phyloP scores from a whole-genome alignment of 768 basidiomycete genomes.

The Imleria badia region DNA sequence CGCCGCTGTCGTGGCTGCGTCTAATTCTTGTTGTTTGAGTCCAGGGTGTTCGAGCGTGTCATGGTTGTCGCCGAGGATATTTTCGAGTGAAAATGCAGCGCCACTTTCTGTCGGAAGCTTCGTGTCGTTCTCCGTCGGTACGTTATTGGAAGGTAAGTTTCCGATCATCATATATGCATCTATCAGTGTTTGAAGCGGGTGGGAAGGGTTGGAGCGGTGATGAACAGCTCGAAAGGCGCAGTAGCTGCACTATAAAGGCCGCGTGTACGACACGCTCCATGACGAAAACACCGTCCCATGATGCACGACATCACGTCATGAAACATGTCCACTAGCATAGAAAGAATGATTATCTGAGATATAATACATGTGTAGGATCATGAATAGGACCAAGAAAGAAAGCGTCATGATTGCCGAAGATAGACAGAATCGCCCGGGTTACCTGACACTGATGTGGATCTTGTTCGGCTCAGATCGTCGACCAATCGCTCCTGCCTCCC shows the following conservation, averaged over 20 bases:
- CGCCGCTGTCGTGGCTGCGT: conserved; percentile 36
- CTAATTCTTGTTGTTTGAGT: conserved; percentile 32
- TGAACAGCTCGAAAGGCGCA: conserved; percentile 8
- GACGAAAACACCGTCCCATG: background rate
- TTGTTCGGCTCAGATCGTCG: conserved; percentile 40
- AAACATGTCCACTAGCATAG: background rate
- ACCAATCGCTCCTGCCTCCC: conserved; percentile 49
- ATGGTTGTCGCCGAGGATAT: conserved; percentile 65
- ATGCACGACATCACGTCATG: background rate
- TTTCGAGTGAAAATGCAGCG: conserved; percentile 57
- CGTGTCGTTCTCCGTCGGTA: conserved; percentile 9
- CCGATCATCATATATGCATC: conserved; percentile 23
- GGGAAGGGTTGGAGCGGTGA: conserved; percentile 10
- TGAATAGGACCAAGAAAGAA: conserved; percentile 1
- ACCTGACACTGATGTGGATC: conserved; percentile 30
- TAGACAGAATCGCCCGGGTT: conserved; percentile 7
- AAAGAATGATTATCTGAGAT: conserved; percentile 9
- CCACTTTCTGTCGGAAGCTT: conserved; percentile 5
- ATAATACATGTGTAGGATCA: conserved; percentile 16
- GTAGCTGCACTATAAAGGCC: conserved; percentile 11
- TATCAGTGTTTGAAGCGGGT: conserved; percentile 1
- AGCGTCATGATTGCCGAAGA: background rate
- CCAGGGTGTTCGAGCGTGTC: conserved; percentile 58
- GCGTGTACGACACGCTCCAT: conserved; percentile 20
- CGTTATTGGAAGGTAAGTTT: conserved; percentile 17